These are phyloP conservation scores for Anaeramoeba flamelloides DNA, from an alignment of 78 protist species.

Conservation along the genomic window DNA sequence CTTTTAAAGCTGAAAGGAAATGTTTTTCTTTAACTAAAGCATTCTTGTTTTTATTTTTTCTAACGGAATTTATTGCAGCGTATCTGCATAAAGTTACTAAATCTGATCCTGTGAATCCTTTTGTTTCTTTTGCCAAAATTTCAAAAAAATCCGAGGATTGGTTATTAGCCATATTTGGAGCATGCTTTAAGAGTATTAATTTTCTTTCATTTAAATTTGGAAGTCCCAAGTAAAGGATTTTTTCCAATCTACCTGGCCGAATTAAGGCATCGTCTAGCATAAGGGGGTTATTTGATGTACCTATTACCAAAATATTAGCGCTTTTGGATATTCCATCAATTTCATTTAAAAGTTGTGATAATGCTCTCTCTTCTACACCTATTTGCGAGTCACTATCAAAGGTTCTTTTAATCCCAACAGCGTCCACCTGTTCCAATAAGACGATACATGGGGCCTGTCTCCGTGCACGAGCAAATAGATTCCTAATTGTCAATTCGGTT, in stretches of 20 bases:
- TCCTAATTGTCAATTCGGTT: background rate
- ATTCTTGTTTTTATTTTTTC: too few species aligned
- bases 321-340: background rate
- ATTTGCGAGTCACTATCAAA: background rate
- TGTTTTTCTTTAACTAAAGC: too few species aligned
- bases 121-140: slow-evolving; percentile 28
- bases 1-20: too few species aligned
- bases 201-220: background rate
- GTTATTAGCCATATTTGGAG: too few species aligned
- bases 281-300: background rate
- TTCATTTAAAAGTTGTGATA: background rate
- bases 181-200: too few species aligned
- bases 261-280: background rate
- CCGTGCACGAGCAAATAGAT: background rate
- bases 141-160: too few species aligned
- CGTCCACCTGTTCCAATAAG: slow-evolving; percentile 1
- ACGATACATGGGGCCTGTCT: slow-evolving; percentile 3
- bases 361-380: background rate
- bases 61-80: slow-evolving; percentile 46
- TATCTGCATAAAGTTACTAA: slow-evolving; percentile 48
- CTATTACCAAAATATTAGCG: background rate
- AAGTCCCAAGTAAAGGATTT: background rate
- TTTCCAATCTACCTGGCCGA: background rate
- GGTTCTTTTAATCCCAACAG: background rate
- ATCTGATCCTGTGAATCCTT: slow-evolving; percentile 84